Evolutionary conservation across 2,329 filamentous ascomycete species (phyloP).

Genomic region (Aureobasidium sp.): DNA sequence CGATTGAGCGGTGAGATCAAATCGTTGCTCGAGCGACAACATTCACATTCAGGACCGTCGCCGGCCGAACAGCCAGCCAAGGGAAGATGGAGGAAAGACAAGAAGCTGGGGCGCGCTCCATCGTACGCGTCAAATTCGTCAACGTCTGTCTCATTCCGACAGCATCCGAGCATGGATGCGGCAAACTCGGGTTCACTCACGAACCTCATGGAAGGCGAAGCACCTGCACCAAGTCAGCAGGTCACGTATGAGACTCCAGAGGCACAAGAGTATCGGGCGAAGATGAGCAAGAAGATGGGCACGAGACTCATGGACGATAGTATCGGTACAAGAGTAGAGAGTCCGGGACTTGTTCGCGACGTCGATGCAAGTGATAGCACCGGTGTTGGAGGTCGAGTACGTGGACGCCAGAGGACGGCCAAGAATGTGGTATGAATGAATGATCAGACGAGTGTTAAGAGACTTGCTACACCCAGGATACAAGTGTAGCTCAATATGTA

Average conservation of each 20-base stretch:
- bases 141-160: neutral
- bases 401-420: conserved; percentile 17
- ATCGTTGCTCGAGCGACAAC: conserved; percentile 10
- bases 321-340: conserved; percentile 22
- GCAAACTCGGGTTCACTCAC: conserved; percentile 1
- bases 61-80: neutral
- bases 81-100: conserved; percentile 16
- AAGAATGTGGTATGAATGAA: neutral
- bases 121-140: conserved; percentile 12
- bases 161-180: conserved; percentile 6
- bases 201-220: conserved; percentile 10
- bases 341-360: conserved; percentile 28
- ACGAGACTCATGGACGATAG: conserved; percentile 23
- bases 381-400: conserved; percentile 20
- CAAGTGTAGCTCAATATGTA: neutral
- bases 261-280: conserved; percentile 24
- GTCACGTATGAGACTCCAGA: conserved; percentile 30
- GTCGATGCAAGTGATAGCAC: conserved; percentile 12
- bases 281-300: conserved; percentile 30
- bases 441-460: neutral
- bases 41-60: neutral
- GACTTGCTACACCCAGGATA: neutral
- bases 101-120: conserved; percentile 14
- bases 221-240: conserved; percentile 27
- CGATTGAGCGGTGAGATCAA: conserved; percentile 13